Conservation (phyloP, 2,329 filamentous ascomycete species). For the Beauveria varroae region DNA sequence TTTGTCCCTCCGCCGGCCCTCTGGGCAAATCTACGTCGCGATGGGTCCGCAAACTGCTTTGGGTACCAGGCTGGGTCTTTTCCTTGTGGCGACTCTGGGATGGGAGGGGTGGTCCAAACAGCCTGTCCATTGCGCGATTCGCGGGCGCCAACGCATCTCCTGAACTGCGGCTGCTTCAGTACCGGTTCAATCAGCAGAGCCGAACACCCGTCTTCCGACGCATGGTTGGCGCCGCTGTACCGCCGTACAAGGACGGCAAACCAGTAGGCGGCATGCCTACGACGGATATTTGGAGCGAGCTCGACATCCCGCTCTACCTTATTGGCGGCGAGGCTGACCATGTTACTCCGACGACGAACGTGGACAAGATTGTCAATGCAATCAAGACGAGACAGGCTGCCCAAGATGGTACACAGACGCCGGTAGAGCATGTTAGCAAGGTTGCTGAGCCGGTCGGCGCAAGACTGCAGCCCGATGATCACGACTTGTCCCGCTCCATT, state of each 20-base stretch:
- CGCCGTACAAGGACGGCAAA: conserved; percentile 46
- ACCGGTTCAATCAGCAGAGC: conserved; percentile 75
- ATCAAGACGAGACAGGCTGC: conserved; percentile 20
- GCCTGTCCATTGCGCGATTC: conserved; percentile 71
- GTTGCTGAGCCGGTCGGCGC: conserved; percentile 8
- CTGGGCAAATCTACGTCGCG: conserved; percentile 38
- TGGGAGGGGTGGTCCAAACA: conserved; percentile 67
- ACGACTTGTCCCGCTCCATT: conserved; percentile 36
- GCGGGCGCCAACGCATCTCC: conserved; percentile 59
- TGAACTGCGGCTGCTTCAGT: conserved; percentile 59
- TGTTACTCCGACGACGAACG: conserved; percentile 64
- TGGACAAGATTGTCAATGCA: conserved; percentile 54
- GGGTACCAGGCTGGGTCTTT: conserved; percentile 65
- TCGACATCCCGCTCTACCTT: conserved; percentile 69
- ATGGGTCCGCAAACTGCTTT: conserved; percentile 51
- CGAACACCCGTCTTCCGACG: conserved; percentile 74
- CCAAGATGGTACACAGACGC: conserved; percentile 7
- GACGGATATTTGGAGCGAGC: conserved; percentile 60
- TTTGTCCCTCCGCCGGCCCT: conserved; percentile 69
- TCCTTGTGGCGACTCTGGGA: conserved; percentile 73
- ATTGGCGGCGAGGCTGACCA: conserved; percentile 71
- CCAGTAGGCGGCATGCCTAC: conserved; percentile 61
- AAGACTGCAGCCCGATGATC: conserved; percentile 13
- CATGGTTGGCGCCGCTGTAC: conserved; percentile 67
- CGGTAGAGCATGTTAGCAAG: conserved; percentile 1